Conservation (phyloP, 768 basidiomycete genomes). For the Trametes coccinea region DNA sequence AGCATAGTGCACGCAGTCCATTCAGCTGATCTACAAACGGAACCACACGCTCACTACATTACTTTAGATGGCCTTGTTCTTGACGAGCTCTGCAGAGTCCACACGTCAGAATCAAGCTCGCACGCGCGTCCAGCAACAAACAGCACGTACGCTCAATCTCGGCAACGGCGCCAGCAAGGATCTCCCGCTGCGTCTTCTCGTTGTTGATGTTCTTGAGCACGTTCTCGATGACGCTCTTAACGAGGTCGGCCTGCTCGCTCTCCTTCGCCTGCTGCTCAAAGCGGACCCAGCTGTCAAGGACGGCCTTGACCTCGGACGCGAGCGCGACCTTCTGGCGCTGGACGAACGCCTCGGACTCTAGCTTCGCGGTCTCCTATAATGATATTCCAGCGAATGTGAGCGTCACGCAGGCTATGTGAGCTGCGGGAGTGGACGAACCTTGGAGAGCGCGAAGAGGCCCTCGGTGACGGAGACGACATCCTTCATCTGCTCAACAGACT, state of each 20-base stretch:
- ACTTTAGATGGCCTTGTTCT: conserved; percentile 83
- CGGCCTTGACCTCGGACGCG: conserved; percentile 86
- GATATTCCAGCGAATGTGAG: background rate
- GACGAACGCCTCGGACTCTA: conserved; percentile 88
- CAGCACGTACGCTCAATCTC: conserved; percentile 88
- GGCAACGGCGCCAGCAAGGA: conserved; percentile 73
- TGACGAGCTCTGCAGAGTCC: conserved; percentile 70
- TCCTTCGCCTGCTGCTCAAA: conserved; percentile 97
- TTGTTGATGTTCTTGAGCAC: conserved; percentile 82
- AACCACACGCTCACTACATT: conserved; percentile 7
- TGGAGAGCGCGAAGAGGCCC: conserved; percentile 88
- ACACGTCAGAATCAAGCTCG: background rate
- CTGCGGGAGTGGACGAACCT: conserved; percentile 48
- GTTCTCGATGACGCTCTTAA: conserved; percentile 84
- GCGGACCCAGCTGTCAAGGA: conserved; percentile 97
- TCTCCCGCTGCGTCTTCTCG: conserved; percentile 86
- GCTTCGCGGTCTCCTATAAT: conserved; percentile 81
- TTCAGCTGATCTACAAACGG: conserved; percentile 6
- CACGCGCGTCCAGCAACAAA: background rate
- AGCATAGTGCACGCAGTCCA: conserved; percentile 4
- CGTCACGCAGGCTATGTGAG: background rate
- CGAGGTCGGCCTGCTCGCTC: conserved; percentile 91
- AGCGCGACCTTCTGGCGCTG: conserved; percentile 87
- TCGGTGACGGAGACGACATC: conserved; percentile 92
- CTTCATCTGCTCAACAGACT: conserved; percentile 90